Evolutionary conservation across 1,284 basidiomycete genomes (phyloP).

Genomic region (Rhodotorula mucilaginosa): DNA sequence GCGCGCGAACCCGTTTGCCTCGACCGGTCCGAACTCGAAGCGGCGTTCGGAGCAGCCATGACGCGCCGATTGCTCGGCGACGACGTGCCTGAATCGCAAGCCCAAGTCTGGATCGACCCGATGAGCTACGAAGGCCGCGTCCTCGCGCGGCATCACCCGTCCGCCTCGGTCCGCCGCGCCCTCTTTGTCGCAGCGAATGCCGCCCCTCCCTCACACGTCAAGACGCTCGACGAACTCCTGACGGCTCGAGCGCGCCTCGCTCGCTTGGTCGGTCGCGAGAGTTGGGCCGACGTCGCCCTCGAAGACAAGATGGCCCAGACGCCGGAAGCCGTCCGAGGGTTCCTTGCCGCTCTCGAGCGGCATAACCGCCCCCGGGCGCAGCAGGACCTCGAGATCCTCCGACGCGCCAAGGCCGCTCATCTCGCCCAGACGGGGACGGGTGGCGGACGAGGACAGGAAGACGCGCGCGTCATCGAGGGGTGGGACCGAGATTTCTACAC

Average conservation of each 20-base stretch:
- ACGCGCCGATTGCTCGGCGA: conserved; percentile 22
- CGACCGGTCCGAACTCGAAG: conserved; percentile 40
- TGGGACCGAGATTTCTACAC: conserved; percentile 89
- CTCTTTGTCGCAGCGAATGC: conserved; percentile 34
- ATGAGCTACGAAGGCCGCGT: conserved; percentile 36
- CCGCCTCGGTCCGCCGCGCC: conserved; percentile 11
- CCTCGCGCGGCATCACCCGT: conserved; percentile 37
- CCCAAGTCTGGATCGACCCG: conserved; percentile 27
- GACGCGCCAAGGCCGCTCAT: conserved; percentile 59
- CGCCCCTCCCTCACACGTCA: conserved; percentile 62
- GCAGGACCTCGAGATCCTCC: conserved; percentile 67
- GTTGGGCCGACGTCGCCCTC: conserved; percentile 78
- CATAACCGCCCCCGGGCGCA: conserved; percentile 73
- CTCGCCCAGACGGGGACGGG: conserved; percentile 52
- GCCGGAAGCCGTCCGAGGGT: conserved; percentile 79
- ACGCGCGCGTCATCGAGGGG: conserved; percentile 60
- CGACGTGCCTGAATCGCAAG: background rate
- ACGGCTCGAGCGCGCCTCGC: conserved; percentile 74
- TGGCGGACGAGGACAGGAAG: conserved; percentile 8
- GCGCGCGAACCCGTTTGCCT: conserved; percentile 58
- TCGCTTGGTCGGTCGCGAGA: conserved; percentile 72
- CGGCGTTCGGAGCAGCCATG: conserved; percentile 22
- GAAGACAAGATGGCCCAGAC: conserved; percentile 93
- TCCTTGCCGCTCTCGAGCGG: conserved; percentile 72
- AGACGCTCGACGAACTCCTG: conserved; percentile 72